Evolutionary conservation across 148 eudicot species (phyloP).

Genomic region (Simmondsia chinensis): DNA sequence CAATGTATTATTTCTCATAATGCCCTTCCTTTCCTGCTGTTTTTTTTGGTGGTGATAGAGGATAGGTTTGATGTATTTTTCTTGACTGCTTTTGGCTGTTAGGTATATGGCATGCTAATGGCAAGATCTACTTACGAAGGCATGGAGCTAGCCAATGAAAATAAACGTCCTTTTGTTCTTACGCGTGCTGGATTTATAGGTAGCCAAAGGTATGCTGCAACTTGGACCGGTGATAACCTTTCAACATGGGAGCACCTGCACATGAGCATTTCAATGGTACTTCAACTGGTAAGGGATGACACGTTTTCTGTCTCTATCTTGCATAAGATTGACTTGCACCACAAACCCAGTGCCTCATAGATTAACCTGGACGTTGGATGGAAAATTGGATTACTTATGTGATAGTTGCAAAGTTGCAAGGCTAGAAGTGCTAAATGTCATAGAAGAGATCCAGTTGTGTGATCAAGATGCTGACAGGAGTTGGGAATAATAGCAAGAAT

Average conservation of each 20-base stretch:
- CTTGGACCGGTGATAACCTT: slow-evolving; percentile 99
- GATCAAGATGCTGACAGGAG: no score
- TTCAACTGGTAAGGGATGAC: slow-evolving; percentile 69
- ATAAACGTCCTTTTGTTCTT: slow-evolving; percentile 89
- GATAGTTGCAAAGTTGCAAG: no score
- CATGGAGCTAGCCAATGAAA: slow-evolving; percentile 58
- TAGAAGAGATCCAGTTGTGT: no score
- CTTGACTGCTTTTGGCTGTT: slow-evolving; percentile 2
- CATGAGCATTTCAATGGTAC: slow-evolving; percentile 93
- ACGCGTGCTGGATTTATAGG: slow-evolving; percentile 97
- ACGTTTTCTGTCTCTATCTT: neutral
- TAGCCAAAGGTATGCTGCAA: slow-evolving; percentile 97
- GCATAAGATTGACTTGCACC: no score
- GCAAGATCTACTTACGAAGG: slow-evolving; percentile 96
- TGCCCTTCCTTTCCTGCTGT: slow-evolving; percentile 3
- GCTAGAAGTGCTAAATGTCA: no score
- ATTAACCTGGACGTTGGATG: no score
- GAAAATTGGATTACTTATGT: no score
- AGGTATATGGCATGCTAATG: slow-evolving; percentile 99
- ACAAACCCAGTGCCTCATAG: no score
- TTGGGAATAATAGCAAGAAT: no score
- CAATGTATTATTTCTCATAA: slow-evolving; percentile 39
- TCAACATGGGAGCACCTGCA: slow-evolving; percentile 99
- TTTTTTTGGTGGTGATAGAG: neutral
- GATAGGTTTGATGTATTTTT: neutral